Evolutionary conservation across 192 early-diverging fungal species (phyloP), one percentile per base, ranked within the genome.

Genomic region (Lobosporangium transversale): DNA sequence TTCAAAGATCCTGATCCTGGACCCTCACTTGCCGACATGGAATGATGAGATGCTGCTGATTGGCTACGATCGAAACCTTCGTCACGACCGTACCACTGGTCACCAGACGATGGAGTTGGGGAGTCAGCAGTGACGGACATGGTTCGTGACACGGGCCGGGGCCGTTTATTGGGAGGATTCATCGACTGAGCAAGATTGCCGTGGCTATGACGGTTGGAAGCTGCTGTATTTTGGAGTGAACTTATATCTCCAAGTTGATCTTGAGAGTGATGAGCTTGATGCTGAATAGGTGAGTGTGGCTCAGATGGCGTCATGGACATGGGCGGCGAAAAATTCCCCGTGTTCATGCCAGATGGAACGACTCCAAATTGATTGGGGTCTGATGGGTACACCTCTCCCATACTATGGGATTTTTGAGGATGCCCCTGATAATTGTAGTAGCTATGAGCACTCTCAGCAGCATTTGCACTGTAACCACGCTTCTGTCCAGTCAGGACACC

Each of bases 251-350:
- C 4, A n/a, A 63, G 68, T 44, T 63, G 69, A n/a, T 68, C 54
- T 24, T 68, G 66, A 12, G 66, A 31, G 32, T 58, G 66, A 40
- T 42, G 64, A 20, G 53, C 24, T 27, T 55, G 64, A 14, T 66
- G 66, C 48, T 71, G 68, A 53, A 63, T 58, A 30, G 69, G 69
- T 17, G 69, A 71, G 29, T 63, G 69, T 20, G 52, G 69, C 18
- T 71, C 69, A 4, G 69, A 62, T 8, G 59, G 51, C 7, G 69
- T 60, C 69, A 63, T 57, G 11, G 69, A 71, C 48, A 71, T 18
- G 0, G 69, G 69, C 5, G 69, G 69, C 33, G 69, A 71, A 50
- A 71, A 71, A 21, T 62, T 71, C 14, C 60, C 69, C 1, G 60
- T 58, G 21, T 31, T 58, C 47, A 58, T 58, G 17, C 64, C 64